A percentile compares a stretch with the other conserved stretches of the same genome.
These are phyloP conservation scores for Sanghuangporus sanghuang DNA, from an alignment of 1,284 basidiomycete genomes.

Conservation along the genomic window DNA sequence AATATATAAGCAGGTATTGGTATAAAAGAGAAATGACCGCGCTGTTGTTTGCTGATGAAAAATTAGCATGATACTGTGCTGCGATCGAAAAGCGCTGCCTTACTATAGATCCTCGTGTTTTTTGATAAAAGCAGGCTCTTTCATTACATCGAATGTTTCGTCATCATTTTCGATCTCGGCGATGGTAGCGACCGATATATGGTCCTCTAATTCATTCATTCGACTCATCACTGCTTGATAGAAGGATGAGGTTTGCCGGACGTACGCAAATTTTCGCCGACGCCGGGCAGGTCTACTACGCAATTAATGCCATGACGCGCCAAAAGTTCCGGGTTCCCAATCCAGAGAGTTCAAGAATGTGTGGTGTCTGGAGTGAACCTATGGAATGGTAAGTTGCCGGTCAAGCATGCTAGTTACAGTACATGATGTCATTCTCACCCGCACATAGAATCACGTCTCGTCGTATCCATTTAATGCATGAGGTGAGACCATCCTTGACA, in stretches of 20 bases:
- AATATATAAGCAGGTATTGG: background rate
- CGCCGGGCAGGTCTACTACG: conserved; percentile 18
- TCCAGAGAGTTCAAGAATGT: conserved; percentile 15
- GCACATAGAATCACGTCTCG: conserved; percentile 4
- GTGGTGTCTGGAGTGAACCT: conserved; percentile 8
- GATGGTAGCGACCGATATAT: background rate
- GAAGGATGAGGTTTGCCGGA: background rate
- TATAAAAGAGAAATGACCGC: background rate
- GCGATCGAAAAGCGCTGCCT: background rate
- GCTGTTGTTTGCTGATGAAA: background rate
- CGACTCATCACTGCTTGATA: background rate
- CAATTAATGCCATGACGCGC: conserved; percentile 9
- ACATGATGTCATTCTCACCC: background rate
- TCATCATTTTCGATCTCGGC: background rate
- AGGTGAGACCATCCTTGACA: conserved; percentile 5
- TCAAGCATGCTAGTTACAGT: background rate
- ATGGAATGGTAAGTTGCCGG: background rate
- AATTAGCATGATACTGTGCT: background rate
- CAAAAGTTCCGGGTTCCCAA: conserved; percentile 14
- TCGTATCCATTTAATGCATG: background rate
- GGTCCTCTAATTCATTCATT: background rate
- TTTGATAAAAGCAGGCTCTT: background rate
- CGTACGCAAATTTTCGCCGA: conserved; percentile 19
- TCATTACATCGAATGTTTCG: conserved; percentile 8
- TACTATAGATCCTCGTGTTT: conserved; percentile 7